Base-by-base conservation (phyloP, 1,139 yeast species). In the Yueomyces sp. region DNA sequence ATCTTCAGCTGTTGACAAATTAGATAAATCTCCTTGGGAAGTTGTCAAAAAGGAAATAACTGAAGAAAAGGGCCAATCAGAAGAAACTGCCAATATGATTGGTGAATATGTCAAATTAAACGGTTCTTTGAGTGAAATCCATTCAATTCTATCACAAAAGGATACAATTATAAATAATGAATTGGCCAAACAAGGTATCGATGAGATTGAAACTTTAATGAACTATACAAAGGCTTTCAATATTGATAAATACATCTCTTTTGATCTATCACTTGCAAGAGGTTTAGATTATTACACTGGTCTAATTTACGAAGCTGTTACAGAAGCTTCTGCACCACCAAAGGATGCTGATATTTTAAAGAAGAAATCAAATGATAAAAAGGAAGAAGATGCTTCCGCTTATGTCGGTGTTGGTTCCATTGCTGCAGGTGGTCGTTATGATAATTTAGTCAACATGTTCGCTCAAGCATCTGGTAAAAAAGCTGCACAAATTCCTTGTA, bases 371-470 rank as follows among this genome's bases (percentile, higher is more conserved):
- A 61, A 64, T 40, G 57, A 61, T 45, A 63, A 57, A 41, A 46
- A 34, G 35, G 46, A 43, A 39, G 97, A 87, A 52, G 98, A 91
- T 65, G 95, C 95, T 43, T 83, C 95, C 42, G 97, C 86, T 51
- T 86, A 83, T 56, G 97, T 91, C 41, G 98, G 98, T 55, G 96
- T 91, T 42, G 98, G 98, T 30, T 89, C 97, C 6, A 86, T 91
- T 55, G 95, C 96, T 44, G 98, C 96, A 39, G 98, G 98, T 67
- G 98, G 98, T 52, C 84, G 98, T 65, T 91, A 91, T 65, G 98
- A 91, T 63, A 81, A 83, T 55, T 74, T 91, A 49, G 97, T 91
- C 33, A 96, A 96, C 52, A 91, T 91, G 97, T 91, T 91, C 64
- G 81, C 96, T 48, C 73, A 73, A 47, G 73, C 79, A 8, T 80